phyloP scores from a whole-genome alignment of 805 yeast species.

The Debaryomyces castellii region DNA sequence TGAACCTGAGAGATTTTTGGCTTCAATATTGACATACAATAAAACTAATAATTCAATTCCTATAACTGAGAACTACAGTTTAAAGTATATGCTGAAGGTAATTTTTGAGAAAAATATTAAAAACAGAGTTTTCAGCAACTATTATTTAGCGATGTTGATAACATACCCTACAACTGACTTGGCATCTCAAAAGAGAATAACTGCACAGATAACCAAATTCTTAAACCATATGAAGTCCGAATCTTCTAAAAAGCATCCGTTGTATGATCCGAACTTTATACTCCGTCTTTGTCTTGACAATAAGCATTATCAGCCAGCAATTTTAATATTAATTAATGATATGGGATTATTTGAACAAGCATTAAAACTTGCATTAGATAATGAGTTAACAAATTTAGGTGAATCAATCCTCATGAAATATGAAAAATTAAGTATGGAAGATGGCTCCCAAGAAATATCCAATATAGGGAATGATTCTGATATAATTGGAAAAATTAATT shows the following conservation, averaged over 20 bases:
- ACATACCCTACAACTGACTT: slow-evolving; percentile 25
- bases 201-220: slow-evolving; percentile 32
- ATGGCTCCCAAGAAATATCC: slow-evolving; percentile 4
- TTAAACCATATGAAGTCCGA: slow-evolving; percentile 24
- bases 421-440: slow-evolving; percentile 19
- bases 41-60: slow-evolving; percentile 40
- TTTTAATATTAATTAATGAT: slow-evolving; percentile 64
- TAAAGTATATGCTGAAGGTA: slow-evolving; percentile 60
- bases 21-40: slow-evolving; percentile 72
- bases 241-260: slow-evolving; percentile 10
- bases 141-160: slow-evolving; percentile 66
- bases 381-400: slow-evolving; percentile 56
- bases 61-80: slow-evolving; percentile 57
- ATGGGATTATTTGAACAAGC: slow-evolving; percentile 79
- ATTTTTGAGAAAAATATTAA: slow-evolving; percentile 38
- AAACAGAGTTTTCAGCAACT: slow-evolving; percentile 59
- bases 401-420: slow-evolving; percentile 34
- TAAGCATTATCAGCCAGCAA: slow-evolving; percentile 62
- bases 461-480: slow-evolving; percentile 33
- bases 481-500: slow-evolving; percentile 34
- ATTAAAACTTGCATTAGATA: slow-evolving; percentile 64
- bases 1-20: slow-evolving; percentile 65
- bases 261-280: slow-evolving; percentile 71
- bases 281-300: slow-evolving; percentile 68
- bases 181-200: slow-evolving; percentile 6